These are phyloP conservation scores for Glycyrrhiza uralensis DNA, from an alignment of 306 rosid genomes.

Conservation along the genomic window DNA sequence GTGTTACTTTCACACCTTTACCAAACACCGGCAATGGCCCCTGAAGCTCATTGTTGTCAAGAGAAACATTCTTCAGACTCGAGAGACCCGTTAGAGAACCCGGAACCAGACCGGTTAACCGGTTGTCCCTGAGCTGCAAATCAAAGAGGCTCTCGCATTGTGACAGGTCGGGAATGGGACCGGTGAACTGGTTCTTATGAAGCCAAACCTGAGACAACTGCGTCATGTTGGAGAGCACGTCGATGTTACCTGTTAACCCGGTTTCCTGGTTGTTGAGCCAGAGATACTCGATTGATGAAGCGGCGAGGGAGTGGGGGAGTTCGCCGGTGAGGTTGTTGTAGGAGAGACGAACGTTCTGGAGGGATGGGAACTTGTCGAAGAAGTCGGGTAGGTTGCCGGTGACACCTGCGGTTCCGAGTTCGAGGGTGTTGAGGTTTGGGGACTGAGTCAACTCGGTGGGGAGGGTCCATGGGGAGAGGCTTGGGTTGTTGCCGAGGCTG, in stretches of 20 bases:
- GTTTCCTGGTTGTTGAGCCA: slow-evolving; percentile 78
- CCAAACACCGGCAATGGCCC: slow-evolving; percentile 66
- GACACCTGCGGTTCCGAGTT: slow-evolving; percentile 24
- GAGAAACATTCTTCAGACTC: slow-evolving; percentile 44
- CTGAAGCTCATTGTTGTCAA: slow-evolving; percentile 67
- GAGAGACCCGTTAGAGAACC: slow-evolving; percentile 41
- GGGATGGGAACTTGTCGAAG: slow-evolving; percentile 41
- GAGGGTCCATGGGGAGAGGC: slow-evolving; percentile 51
- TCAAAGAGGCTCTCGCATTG: slow-evolving; percentile 41
- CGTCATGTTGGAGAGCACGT: slow-evolving; percentile 54
- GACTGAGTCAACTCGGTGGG: slow-evolving; percentile 58
- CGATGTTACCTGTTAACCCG: slow-evolving; percentile 60
- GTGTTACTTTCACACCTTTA: slow-evolving; percentile 19
- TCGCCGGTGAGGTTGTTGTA: slow-evolving; percentile 73
- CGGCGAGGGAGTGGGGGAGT: slow-evolving; percentile 49
- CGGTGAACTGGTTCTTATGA: slow-evolving; percentile 62
- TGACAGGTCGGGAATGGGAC: slow-evolving; percentile 69
- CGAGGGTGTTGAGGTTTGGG: slow-evolving; percentile 40
- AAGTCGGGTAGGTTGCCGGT: slow-evolving; percentile 62
- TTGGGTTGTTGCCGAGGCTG: slow-evolving; percentile 34
- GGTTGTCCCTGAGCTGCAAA: slow-evolving; percentile 72
- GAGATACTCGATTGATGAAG: slow-evolving; percentile 43
- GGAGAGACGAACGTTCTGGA: slow-evolving; percentile 57
- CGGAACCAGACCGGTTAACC: slow-evolving; percentile 65
- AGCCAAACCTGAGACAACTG: slow-evolving; percentile 68